Evolutionary conservation across 305 asterid species (phyloP).

Genomic region (Solanum aculeatissimum): DNA sequence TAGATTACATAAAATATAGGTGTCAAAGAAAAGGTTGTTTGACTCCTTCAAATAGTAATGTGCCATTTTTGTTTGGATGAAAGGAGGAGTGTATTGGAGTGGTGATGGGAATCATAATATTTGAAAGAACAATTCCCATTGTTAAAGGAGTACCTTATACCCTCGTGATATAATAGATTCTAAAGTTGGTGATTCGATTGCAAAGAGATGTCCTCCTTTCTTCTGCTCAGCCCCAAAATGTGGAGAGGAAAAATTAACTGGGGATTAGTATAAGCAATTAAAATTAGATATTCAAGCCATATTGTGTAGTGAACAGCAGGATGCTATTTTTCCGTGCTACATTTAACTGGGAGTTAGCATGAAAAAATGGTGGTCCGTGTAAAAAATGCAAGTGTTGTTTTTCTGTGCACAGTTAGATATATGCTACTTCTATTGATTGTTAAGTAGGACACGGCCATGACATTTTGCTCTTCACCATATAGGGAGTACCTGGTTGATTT

Average conservation of each 20-base stretch:
- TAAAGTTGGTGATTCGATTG: not conserved
- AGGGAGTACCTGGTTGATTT: slow-evolving; percentile 92
- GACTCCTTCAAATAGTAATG: not conserved
- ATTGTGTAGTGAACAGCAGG: not conserved
- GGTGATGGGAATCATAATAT: not conserved
- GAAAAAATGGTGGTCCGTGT: not conserved
- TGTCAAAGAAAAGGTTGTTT: not conserved
- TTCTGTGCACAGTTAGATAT: not conserved
- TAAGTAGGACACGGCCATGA: not conserved
- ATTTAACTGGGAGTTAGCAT: not conserved
- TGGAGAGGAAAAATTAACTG: not conserved
- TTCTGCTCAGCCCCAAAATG: not conserved
- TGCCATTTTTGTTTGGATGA: not conserved
- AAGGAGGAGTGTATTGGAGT: not conserved
- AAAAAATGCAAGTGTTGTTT: not conserved
- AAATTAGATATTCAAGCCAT: not conserved
- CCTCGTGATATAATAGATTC: not conserved
- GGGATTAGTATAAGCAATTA: not conserved
- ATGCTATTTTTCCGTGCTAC: not conserved
- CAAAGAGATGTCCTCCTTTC: not conserved
- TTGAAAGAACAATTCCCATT: not conserved
- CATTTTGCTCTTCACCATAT: slow-evolving; percentile 17
- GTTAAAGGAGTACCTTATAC: not conserved
- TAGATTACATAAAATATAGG: not conserved
- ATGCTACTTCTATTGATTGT: not conserved